These are phyloP conservation scores for Graphilbum ipis-grandicollis DNA, from an alignment of 2,329 filamentous ascomycete genomes.

Conservation along the genomic window DNA sequence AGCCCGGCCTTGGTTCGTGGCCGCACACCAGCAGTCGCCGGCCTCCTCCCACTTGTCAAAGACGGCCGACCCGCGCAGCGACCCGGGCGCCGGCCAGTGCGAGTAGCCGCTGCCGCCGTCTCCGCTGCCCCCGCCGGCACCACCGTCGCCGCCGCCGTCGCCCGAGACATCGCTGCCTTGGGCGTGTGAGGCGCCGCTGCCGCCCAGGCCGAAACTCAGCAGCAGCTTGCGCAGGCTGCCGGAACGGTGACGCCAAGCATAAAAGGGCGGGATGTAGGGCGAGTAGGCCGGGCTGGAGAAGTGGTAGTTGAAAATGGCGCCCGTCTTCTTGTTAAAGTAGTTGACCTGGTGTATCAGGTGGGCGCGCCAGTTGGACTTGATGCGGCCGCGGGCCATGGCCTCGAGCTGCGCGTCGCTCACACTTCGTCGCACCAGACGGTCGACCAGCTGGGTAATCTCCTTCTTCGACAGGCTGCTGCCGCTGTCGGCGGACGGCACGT, in stretches of 20 bases:
- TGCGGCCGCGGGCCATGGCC: constrained; percentile 26
- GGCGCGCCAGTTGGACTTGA: constrained; percentile 24
- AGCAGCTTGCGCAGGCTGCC: not conserved
- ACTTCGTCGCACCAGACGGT: constrained; percentile 23
- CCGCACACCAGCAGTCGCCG: constrained; percentile 78
- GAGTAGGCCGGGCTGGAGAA: constrained; percentile 42
- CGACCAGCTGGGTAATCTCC: constrained; percentile 24
- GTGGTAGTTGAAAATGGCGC: constrained; percentile 43
- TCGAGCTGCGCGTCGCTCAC: constrained; percentile 28
- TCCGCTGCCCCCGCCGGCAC: too few species aligned
- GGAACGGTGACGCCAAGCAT: not conserved
- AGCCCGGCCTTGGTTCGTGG: constrained; percentile 11
- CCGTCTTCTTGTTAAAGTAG: constrained; percentile 49
- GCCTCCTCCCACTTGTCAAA: constrained; percentile 57
- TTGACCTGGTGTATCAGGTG: constrained; percentile 45
- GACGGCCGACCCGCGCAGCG: constrained; percentile 23
- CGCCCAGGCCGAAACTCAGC: not conserved
- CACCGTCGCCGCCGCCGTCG: not conserved
- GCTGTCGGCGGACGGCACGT: not conserved
- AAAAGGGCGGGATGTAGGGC: constrained; percentile 9
- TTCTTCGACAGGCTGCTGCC: constrained; percentile 17
- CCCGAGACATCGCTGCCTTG: not conserved
- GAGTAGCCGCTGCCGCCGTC: not conserved
- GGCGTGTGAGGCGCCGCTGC: not conserved
- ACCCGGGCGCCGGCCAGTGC: constrained; percentile 9